Evolutionary conservation across 2,329 filamentous ascomycete genomes (phyloP).

Genomic region (Colletotrichum endophyticum): DNA sequence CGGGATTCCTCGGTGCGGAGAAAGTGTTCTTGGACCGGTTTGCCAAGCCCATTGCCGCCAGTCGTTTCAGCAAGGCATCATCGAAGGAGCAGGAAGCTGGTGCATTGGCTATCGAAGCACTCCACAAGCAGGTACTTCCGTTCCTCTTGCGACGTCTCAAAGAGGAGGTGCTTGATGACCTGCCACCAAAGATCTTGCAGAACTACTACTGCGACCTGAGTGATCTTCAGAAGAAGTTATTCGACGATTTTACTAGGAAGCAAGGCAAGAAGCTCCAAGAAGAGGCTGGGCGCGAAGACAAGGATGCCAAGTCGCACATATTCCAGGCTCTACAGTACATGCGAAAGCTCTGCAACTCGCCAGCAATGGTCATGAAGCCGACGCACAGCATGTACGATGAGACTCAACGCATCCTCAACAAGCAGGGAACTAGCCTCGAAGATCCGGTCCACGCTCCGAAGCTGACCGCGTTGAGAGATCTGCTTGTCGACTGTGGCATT

Average conservation of each 20-base stretch:
- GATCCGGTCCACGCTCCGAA: constrained; percentile 92
- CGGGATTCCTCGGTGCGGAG: constrained; percentile 90
- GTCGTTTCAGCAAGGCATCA: constrained; percentile 94
- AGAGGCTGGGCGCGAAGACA: constrained; percentile 84
- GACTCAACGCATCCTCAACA: constrained; percentile 79
- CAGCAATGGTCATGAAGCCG: constrained; percentile 94
- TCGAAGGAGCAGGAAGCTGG: constrained; percentile 98
- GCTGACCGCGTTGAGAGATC: constrained; percentile 84
- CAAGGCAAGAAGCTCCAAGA: constrained; percentile 87
- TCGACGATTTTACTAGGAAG: constrained; percentile 95
- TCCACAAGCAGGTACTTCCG: constrained; percentile 96
- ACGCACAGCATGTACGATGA: constrained; percentile 89
- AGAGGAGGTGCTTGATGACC: constrained; percentile 94
- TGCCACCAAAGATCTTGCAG: constrained; percentile 97
- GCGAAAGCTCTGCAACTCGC: constrained; percentile 98
- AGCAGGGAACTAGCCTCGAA: constrained; percentile 80
- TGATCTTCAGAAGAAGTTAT: constrained; percentile 91
- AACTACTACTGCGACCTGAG: constrained; percentile 99
- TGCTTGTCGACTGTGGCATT: constrained; percentile 98
- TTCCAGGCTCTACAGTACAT: constrained; percentile 99
- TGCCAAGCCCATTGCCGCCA: constrained; percentile 92
- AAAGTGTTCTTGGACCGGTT: constrained; percentile 97
- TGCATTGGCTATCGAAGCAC: constrained; percentile 93
- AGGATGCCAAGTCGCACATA: constrained; percentile 96
- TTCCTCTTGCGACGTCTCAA: constrained; percentile 96